Evolutionary conservation across 2,329 filamentous ascomycete genomes (phyloP).

Genomic region (Dothiorella sarmentorum): DNA sequence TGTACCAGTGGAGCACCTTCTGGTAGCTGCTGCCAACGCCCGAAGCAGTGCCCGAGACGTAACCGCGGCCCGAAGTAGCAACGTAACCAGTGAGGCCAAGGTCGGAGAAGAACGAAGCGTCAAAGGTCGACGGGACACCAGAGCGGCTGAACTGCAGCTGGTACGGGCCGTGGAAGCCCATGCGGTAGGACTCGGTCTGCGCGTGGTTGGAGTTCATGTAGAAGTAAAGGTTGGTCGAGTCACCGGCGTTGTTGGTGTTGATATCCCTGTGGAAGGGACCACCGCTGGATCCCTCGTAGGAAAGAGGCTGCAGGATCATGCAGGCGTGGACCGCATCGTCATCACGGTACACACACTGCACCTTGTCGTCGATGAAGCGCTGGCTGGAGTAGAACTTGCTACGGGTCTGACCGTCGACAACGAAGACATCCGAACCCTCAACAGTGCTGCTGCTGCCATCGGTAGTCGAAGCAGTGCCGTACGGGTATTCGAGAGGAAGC

Average conservation of each 20-base stretch:
- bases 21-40: conserved; percentile 51
- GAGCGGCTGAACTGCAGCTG: conserved; percentile 59
- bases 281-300: conserved; percentile 61
- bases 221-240: conserved; percentile 58
- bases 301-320: conserved; percentile 50
- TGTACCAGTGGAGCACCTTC: conserved; percentile 60
- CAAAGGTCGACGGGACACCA: conserved; percentile 49
- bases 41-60: conserved; percentile 58
- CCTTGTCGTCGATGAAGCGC: conserved; percentile 66
- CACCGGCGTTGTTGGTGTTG: conserved; percentile 61
- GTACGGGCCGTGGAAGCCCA: conserved; percentile 65
- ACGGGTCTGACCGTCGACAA: conserved; percentile 60
- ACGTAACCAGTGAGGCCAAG: conserved; percentile 59
- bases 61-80: conserved; percentile 53
- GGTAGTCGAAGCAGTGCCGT: conserved; percentile 52
- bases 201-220: conserved; percentile 58
- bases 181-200: conserved; percentile 59
- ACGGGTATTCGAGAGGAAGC: conserved; percentile 37
- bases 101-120: conserved; percentile 59
- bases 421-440: conserved; percentile 53
- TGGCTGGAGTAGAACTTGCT: conserved; percentile 69
- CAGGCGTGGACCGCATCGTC: conserved; percentile 53
- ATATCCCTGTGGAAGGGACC: conserved; percentile 65
- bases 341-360: conserved; percentile 59
- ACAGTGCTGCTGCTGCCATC: conserved; percentile 48